Conservation (phyloP, 2,329 filamentous ascomycete species). For the Pestalotiopsis sp. region DNA sequence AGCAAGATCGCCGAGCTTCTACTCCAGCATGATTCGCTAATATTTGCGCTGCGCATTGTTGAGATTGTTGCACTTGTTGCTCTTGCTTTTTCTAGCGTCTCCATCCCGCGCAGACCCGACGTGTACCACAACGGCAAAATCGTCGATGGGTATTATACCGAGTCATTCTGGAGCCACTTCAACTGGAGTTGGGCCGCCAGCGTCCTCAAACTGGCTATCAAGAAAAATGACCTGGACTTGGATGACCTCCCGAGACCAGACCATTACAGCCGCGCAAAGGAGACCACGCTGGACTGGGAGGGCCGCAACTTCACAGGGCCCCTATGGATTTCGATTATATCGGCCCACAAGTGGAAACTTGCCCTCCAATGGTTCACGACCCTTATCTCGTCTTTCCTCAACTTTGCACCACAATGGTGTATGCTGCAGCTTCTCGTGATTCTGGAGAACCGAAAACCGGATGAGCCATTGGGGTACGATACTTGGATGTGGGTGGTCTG, state of each 20-base stretch:
- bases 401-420: constrained; percentile 71
- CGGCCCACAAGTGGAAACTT: constrained; percentile 60
- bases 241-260: constrained; percentile 65
- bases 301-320: constrained; percentile 46
- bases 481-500: constrained; percentile 72
- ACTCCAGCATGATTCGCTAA: constrained; percentile 32
- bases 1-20: constrained; percentile 38
- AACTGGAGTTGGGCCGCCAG: constrained; percentile 67
- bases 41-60: constrained; percentile 49
- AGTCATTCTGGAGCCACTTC: constrained; percentile 62
- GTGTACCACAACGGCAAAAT: constrained; percentile 61
- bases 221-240: constrained; percentile 63
- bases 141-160: constrained; percentile 67
- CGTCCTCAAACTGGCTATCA: constrained; percentile 57
- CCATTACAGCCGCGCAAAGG: constrained; percentile 54
- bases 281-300: constrained; percentile 54
- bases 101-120: constrained; percentile 68
- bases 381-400: constrained; percentile 56
- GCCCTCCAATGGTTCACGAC: constrained; percentile 62
- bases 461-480: constrained; percentile 48
- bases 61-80: constrained; percentile 49
- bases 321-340: constrained; percentile 64
- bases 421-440: constrained; percentile 67
- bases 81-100: constrained; percentile 52
- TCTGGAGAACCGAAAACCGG: constrained; percentile 58